Evolutionary conservation across 495 filamentous ascomycete species (phyloP).

Genomic region (Penicillium canariense): DNA sequence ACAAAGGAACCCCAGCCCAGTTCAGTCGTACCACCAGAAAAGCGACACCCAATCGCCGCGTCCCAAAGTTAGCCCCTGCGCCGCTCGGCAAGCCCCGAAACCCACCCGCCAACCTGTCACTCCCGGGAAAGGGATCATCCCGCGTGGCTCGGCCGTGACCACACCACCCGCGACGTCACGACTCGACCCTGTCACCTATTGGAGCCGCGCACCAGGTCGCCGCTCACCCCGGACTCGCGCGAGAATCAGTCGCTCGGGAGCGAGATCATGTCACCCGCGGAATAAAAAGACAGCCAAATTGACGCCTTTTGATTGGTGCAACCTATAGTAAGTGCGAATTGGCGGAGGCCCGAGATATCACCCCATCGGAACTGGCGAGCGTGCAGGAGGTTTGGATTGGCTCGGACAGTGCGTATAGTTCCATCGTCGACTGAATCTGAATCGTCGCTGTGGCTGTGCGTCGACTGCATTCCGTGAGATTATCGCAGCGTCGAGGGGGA

Average conservation of each 20-base stretch:
- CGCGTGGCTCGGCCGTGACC: slow-evolving; percentile 9
- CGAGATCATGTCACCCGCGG: slow-evolving; percentile 4
- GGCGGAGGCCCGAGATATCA: not conserved
- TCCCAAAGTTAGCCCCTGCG: not conserved
- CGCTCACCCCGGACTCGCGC: not conserved
- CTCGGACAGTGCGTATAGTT: not conserved
- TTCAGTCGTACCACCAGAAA: not conserved
- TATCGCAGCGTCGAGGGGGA: not conserved
- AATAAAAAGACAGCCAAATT: not conserved
- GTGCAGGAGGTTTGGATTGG: not conserved
- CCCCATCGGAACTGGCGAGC: not conserved
- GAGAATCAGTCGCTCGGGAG: not conserved
- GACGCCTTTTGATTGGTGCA: not conserved
- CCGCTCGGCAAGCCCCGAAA: not conserved
- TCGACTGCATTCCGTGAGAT: not conserved
- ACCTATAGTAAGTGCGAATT: not conserved
- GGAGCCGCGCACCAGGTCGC: not conserved
- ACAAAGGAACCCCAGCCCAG: not conserved
- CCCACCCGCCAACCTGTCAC: not conserved
- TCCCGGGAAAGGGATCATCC: not conserved
- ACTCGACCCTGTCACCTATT: not conserved
- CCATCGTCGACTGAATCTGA: not conserved
- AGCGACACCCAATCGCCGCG: not conserved
- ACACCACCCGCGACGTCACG: slow-evolving; percentile 7
- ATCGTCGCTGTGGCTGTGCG: not conserved